Evolutionary conservation across 257 asterid species (phyloP), one percentile per base, ranked within the genome.

Genomic region (Avicennia marina): DNA sequence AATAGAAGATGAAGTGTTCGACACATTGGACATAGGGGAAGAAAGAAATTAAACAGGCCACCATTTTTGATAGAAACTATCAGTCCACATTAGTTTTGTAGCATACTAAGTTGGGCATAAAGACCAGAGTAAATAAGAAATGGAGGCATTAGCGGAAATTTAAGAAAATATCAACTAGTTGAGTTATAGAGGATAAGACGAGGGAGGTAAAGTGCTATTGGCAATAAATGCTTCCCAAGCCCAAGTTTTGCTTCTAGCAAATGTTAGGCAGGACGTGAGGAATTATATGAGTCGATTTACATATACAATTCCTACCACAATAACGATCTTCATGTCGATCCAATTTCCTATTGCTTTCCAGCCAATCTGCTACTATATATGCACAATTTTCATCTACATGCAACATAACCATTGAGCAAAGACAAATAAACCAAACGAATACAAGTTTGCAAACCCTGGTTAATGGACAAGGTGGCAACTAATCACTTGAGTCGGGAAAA

Each of bases 1-100:
- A 41, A 68, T 27, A 21, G 53, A 56, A 20, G 40, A 62, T 49
- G 48, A 34, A 45, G 34, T 40, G 8, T 43, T 38, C 34, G 8
- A 29, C 7, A 29, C 34, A 29, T 4, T 4, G 34, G 34, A 29
- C 33, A 3, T 29, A 29, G 33, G 33, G 3, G 33, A n/a, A n/a
- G n/a, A n/a, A n/a, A n/a, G n/a, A n/a, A n/a, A 29, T 4, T 0
- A 4, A 29, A 29, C 34, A 29, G 4, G 11, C 40, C 13, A 29
- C 6, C 26, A 26, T 49, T 12, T 24, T 11, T 8, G 8, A 18
- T 18, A 43, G 49, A 11, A 7, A 48, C 13, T 47, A 11, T 25
- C 6, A 24, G 20, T 48, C 55, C 6, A 6, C 22, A 26, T 48
- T 49, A 53, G 58, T 33, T 53, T 33, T 52, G 41, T 31, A 52